These are phyloP conservation scores for Mucor indicus DNA, from an alignment of 371 early-diverging fungal genomes.

Conservation along the genomic window DNA sequence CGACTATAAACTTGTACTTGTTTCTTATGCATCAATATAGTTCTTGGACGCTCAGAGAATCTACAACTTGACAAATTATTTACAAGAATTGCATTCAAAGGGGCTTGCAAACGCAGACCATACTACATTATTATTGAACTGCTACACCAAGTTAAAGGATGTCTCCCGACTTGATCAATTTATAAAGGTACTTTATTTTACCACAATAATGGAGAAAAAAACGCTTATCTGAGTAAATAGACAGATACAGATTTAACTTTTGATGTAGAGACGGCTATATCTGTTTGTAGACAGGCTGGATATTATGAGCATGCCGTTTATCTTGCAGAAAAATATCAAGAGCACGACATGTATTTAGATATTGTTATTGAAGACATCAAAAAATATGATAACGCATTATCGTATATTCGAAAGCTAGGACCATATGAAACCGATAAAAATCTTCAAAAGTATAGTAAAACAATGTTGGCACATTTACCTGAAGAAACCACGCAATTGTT, in stretches of 20 bases:
- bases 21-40: slow-evolving; percentile 16
- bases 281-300: slow-evolving; percentile 88
- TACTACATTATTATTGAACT: slow-evolving; percentile 92
- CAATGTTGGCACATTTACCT: slow-evolving; percentile 70
- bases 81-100: slow-evolving; percentile 84
- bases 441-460: slow-evolving; percentile 75
- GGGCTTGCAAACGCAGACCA: slow-evolving; percentile 90
- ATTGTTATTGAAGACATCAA: slow-evolving; percentile 86
- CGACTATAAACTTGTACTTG: not conserved
- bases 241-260: slow-evolving; percentile 71
- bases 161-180: slow-evolving; percentile 79
- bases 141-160: slow-evolving; percentile 94
- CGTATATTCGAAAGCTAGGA: slow-evolving; percentile 62
- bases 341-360: slow-evolving; percentile 74
- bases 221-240: slow-evolving; percentile 14
- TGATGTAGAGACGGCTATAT: slow-evolving; percentile 92
- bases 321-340: slow-evolving; percentile 77
- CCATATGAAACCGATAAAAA: slow-evolving; percentile 60
- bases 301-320: slow-evolving; percentile 86
- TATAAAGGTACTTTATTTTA: slow-evolving; percentile 58
- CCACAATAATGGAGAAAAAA: not conserved
- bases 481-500: slow-evolving; percentile 79
- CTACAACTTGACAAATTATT: slow-evolving; percentile 82
- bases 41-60: slow-evolving; percentile 93
- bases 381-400: slow-evolving; percentile 71